Base-by-base conservation (phyloP, 768 basidiomycete species). In the Leucocoprinus sp. region DNA sequence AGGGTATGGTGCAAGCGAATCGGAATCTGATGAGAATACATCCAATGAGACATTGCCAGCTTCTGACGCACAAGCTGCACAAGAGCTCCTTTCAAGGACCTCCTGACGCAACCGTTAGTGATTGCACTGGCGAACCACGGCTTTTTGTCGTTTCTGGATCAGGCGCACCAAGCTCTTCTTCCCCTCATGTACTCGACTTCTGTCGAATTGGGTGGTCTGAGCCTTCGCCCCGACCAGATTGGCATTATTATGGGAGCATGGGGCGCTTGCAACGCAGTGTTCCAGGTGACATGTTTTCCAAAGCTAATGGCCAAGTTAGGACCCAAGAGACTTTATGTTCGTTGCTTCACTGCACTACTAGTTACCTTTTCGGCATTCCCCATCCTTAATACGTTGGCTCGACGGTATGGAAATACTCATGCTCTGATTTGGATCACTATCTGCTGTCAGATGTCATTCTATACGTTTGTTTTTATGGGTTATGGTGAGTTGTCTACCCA, bases 201-300 rank as follows among this genome's bases (percentile, higher is more conserved):
- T 1, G 59, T 74, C 37, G 56, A 59, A 6, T 57, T 70, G 2
- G 80, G 81, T 15, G 81, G 80, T 0, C 67, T 82, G 17, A 77
- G 77, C 9, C 60, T 80, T 28, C 57, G 67, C 23, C 71, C 78
- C 3, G 67, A 67, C 17, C 53, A 55, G 5, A 82, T 84, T 21
- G 81, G 81, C 12, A 60, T 63, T 14, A 71, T 78, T 40, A 64
- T 78, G 44, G 68, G 73, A 8, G 43, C 58, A 1, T 74, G 67
- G 48, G 80, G 80, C 4, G 54, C 76, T n/a, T 49, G 69, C 38
- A 79, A 74, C 47, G 78, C 74, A 4, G 26, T 72, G 24, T 57
- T 79, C 47, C 78, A 80, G 55, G 52, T 75, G 17, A 60, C 67
- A 48, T 64, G 68, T 57, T 72, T 80, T 48, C 66, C 69, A 4